Percentiles rank a stretch among this genome's conserved stretches.
These are phyloP conservation scores for Phytophthora ohioensis DNA, from an alignment of 352 stramenopile species.

Conservation along the genomic window DNA sequence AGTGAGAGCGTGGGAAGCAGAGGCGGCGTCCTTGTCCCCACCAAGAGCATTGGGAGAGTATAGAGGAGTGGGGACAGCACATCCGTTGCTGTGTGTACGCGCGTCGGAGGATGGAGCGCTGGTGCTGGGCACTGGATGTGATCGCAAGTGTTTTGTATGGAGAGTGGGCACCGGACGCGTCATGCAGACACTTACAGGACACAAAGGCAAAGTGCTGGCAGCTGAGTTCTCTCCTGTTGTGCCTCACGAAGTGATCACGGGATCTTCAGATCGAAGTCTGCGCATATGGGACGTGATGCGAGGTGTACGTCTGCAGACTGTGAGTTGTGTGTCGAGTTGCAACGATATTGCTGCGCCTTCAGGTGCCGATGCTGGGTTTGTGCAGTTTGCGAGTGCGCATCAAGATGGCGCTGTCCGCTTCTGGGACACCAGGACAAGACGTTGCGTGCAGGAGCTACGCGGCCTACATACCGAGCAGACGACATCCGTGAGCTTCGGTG, in stretches of 20 bases:
- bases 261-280: slow-evolving; percentile 78
- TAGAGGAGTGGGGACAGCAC: slow-evolving; percentile 74
- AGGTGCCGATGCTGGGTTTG: slow-evolving; percentile 44
- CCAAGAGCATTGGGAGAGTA: slow-evolving; percentile 73
- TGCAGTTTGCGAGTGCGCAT: slow-evolving; percentile 79
- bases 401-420: slow-evolving; percentile 83
- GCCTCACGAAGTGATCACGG: slow-evolving; percentile 77
- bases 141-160: slow-evolving; percentile 89
- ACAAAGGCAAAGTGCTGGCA: slow-evolving; percentile 87
- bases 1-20: slow-evolving; percentile 78
- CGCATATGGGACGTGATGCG: slow-evolving; percentile 79
- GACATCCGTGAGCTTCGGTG: slow-evolving; percentile 77
- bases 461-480: slow-evolving; percentile 73
- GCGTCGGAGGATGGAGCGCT: slow-evolving; percentile 81
- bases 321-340: slow-evolving; percentile 84
- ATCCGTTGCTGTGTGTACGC: slow-evolving; percentile 85
- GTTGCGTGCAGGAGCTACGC: slow-evolving; percentile 60
- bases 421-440: slow-evolving; percentile 74
- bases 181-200: slow-evolving; percentile 83
- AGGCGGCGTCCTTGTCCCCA: slow-evolving; percentile 38
- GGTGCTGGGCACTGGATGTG: slow-evolving; percentile 81
- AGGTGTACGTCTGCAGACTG: slow-evolving; percentile 72
- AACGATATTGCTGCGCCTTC: slow-evolving; percentile 75
- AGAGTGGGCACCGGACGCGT: slow-evolving; percentile 82
- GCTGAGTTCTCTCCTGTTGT: slow-evolving; percentile 74